Base-by-base conservation (phyloP, 306 rosid genomes). In the Rubus idaeus region DNA sequence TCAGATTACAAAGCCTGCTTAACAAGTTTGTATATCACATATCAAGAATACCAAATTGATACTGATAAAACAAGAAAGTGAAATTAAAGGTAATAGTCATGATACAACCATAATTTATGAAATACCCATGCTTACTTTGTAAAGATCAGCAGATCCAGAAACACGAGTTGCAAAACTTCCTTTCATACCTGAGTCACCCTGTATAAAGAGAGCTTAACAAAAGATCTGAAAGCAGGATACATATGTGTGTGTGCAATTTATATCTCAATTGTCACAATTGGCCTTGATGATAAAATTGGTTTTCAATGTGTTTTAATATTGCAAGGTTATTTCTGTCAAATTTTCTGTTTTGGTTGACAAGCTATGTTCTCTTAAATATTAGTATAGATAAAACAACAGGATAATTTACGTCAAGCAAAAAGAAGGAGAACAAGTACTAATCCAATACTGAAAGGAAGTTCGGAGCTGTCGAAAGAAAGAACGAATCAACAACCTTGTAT, bases 81-180 rank as follows among this genome's bases (percentile, higher is more conserved):
- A 16, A 16, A 17, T 8, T 12, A 52, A 20, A 64, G 64, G 66
- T 44, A 23, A 74, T 53, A 61, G 30, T 51, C 52, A 75, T 39
- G 16, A 53, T 56, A 75, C 69, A 71, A 46, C 57, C 70, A 75
- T 47, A 45, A 51, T 71, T 10, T 44, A 46, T 18, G 37, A 47
- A 46, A 68, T 47, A 79, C 63, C 50, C 64, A 63, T 39, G 81
- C 97, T 77, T 84, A 95, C 99, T 82, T 83, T 87, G 88, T 84
- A 95, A 67, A 95, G 97, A 73, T 95, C 99, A 71, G 99, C 85
- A 78, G 99, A 95, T 70, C 99, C 99, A 75, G 99, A 18, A 83
- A 92, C 88, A 47, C 99, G 96, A 87, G 97, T 87, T 23, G 97
- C 97, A 85, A 95, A 90, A 80, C 88, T 83, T 77, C 99, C 97